Evolutionary conservation across 1,284 basidiomycete genomes (phyloP), one percentile per base, ranked within the genome.

Genomic region (Ustilago crameri): DNA sequence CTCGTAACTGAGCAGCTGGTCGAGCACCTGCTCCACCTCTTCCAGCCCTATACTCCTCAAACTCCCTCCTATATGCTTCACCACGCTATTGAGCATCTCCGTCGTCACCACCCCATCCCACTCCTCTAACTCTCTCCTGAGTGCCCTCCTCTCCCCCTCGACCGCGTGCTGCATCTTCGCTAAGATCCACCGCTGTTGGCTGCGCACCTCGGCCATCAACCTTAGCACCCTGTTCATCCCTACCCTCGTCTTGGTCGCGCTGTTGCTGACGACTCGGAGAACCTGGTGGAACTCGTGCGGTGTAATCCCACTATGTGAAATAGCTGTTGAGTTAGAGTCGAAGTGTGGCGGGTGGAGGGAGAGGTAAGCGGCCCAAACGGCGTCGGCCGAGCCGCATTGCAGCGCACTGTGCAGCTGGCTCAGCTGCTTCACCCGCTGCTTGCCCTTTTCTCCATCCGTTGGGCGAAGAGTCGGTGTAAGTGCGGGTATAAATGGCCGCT

Each of bases 1-100:
- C 30, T 67, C 64, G 38, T 61, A 61, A 3, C 42, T 61, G 15
- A 67, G 24, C 15, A 67, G 58, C 37, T 67, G 64, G 17, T 61
- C 64, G 18, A 67, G 32, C 14, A 67, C 26, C 45, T 57, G 53
- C 26, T 67, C 64, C 17, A 67, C 41, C 30, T 60, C 58, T 17
- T 67, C 64, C 14, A 67, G 32, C 24, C 64, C 64, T 3, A 57
- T 45, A 15, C 53, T 61, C 37, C 64, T 57, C 8, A 61, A 52
- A 22, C 64, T 61, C 14, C 46, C 49, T 40, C 64, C 58, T n/a
- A 67, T 61, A 40, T 53, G 58, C 1, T 32, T 20, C 9, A 67
- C 44, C 9, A 35, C 56, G 9, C 37, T 17, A 30, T 50, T 53
- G 45, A 67, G 53, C 35, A 61, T 44, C n/a, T 49, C 17, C 2